Conservation (phyloP, 2,329 filamentous ascomycete genomes). For the Aspergillus proliferans region DNA sequence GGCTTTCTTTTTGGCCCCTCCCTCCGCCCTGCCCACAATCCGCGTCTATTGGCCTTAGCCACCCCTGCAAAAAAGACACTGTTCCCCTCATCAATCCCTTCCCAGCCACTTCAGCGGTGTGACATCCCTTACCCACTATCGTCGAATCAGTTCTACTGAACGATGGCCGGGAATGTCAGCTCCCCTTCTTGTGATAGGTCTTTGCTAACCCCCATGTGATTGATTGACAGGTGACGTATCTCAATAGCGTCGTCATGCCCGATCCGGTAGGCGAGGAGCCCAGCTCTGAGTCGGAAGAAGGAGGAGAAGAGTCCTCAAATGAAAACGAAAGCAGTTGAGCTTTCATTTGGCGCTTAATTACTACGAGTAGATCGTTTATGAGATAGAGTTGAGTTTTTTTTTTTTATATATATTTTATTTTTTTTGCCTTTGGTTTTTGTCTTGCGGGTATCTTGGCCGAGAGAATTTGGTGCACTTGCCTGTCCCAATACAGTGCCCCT, state of each 20-base stretch:
- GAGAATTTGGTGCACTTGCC: background rate
- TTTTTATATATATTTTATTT: background rate
- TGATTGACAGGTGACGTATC: slow-evolving; percentile 55
- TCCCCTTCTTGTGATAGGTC: slow-evolving; percentile 1
- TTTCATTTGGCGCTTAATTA: background rate
- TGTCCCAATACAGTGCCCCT: background rate
- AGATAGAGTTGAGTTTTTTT: background rate
- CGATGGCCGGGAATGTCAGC: slow-evolving; percentile 3
- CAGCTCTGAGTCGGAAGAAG: slow-evolving; percentile 26
- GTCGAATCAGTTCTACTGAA: slow-evolving; percentile 4
- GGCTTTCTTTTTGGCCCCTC: slow-evolving; percentile 15
- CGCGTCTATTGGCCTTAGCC: slow-evolving; percentile 19
- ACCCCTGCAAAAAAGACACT: slow-evolving; percentile 12
- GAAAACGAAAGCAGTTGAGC: background rate
- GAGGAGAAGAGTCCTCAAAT: background rate
- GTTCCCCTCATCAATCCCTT: slow-evolving; percentile 11
- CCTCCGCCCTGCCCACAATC: slow-evolving; percentile 14
- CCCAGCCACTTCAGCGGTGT: slow-evolving; percentile 16
- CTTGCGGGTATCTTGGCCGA: slow-evolving; percentile 1
- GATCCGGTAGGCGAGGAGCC: slow-evolving; percentile 49
- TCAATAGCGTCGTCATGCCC: slow-evolving; percentile 69
- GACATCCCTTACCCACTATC: slow-evolving; percentile 12
- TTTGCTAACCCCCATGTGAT: slow-evolving; percentile 22
- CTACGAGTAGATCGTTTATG: background rate
- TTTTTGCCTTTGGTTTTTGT: slow-evolving; percentile 1